Percentiles rank a stretch among this genome's conserved stretches.
Evolutionary conservation across 202 grass and related monocot genomes (phyloP).

Genomic region (Schoenoplectus tabernaemontani): DNA sequence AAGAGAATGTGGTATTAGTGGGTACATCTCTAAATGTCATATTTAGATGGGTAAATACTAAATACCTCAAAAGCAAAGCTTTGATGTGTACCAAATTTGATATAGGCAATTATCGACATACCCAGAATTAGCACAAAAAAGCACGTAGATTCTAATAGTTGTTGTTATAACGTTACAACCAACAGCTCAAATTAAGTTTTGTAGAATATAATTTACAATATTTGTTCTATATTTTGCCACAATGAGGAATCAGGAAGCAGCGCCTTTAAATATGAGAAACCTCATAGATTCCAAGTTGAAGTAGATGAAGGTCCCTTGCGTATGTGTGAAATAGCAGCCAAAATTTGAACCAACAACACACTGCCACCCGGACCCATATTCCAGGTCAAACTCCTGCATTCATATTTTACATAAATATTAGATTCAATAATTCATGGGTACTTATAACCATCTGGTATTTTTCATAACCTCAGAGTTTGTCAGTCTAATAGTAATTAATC

Average conservation of each 20-base stretch:
- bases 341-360: slow-evolving; percentile 90
- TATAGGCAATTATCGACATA: neutral
- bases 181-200: neutral
- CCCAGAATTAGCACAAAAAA: neutral
- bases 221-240: neutral
- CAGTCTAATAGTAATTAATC: neutral
- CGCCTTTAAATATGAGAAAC: slow-evolving; percentile 86
- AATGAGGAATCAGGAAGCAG: slow-evolving; percentile 21
- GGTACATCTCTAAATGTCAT: too few species aligned
- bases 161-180: slow-evolving; percentile 2
- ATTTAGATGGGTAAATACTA: too few species aligned
- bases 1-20: too few species aligned
- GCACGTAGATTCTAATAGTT: neutral
- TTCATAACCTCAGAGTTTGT: neutral
- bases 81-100: too few species aligned
- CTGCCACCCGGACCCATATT: slow-evolving; percentile 73
- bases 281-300: slow-evolving; percentile 72
- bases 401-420: neutral
- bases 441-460: neutral
- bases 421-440: neutral
- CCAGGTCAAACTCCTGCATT: slow-evolving; percentile 70
- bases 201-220: neutral
- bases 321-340: slow-evolving; percentile 94
- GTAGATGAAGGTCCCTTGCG: slow-evolving; percentile 80
- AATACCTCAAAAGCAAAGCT: too few species aligned